Evolutionary conservation across 1,139 yeast species (phyloP), one percentile per base, ranked within the genome.

Genomic region (Candida tetrigidarum): DNA sequence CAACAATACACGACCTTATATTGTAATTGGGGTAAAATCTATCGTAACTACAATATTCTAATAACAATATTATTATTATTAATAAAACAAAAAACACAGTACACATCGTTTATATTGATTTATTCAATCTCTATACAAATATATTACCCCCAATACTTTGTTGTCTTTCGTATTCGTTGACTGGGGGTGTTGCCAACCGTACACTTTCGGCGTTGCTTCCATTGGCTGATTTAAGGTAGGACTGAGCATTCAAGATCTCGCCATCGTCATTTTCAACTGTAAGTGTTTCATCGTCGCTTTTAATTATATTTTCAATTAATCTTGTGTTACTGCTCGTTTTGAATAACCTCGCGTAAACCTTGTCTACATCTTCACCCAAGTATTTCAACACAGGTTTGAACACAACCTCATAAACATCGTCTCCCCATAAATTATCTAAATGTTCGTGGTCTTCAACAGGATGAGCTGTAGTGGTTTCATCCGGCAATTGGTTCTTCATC

Each of bases 381-480:
- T 62, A 66, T n/a, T 63, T 57, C 25, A 81, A 59, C 0, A 88
- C 84, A 51, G 81, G 78, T 10, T 58, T 62, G 52, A 74, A 72
- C 1, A 66, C 70, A n/a, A 39, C 43, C 2, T 70, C 66, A 33
- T 78, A 79, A 1, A 86, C 86, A 45, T 83, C 80, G 28, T 74
- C 68, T 6, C 97, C 97, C 98, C 98, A 92, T 22, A 92, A 69
- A 54, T 92, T 78, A 60, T 92, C 98, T 49, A 92, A 69, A 65
- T 92, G 98, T 64, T 92, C 98, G 60, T 90, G 95, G 25, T 73
- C 69, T 1, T 66, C 69, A 2, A 86, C 79, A 0, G 84, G 80
- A 33, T 70, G 66, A 0, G 71, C 58, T 1, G 75, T 60, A n/a
- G 75, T 69, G 8, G 47, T 49, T 10, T 50, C 47, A 1, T 41